phyloP scores from a whole-genome alignment of 305 asterid species.

The Fraxinus paxiana region DNA sequence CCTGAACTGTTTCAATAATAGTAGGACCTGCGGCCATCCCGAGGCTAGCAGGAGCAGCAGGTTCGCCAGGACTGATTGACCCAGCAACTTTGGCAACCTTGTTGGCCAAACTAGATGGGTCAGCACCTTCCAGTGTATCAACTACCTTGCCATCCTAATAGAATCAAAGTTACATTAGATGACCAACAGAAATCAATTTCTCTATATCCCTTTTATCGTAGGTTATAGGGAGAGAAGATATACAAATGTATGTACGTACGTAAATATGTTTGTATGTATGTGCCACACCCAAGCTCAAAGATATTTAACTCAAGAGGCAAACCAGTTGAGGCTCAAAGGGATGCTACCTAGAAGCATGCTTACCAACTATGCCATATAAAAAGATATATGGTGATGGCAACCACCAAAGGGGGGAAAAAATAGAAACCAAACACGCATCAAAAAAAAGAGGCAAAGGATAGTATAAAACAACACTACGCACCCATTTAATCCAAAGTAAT shows the following conservation, averaged over 20 bases:
- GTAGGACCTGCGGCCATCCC: constrained; percentile 97
- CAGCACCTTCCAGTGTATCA: constrained; percentile 90
- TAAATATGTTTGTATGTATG: not conserved
- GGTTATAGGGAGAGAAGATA: not conserved
- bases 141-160: constrained; percentile 69
- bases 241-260: not conserved
- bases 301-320: not conserved
- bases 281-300: not conserved
- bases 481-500: not conserved
- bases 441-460: not conserved
- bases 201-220: not conserved
- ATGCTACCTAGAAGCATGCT: not conserved
- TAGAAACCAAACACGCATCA: not conserved
- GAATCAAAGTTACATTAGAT: constrained; percentile 24
- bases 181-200: not conserved
- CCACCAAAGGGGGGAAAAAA: not conserved
- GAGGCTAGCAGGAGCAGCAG: constrained; percentile 96
- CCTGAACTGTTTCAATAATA: constrained; percentile 72
- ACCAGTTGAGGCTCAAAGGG: not conserved
- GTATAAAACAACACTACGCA: not conserved
- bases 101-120: constrained; percentile 92
- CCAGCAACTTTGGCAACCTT: constrained; percentile 94
- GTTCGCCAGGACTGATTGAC: constrained; percentile 52
- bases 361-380: not conserved
- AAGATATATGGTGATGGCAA: not conserved